Percentiles rank a stretch among this genome's conserved stretches.
Evolutionary conservation across 208 protist genomes (phyloP).

Genomic region (Balamuthia mandrillaris): DNA sequence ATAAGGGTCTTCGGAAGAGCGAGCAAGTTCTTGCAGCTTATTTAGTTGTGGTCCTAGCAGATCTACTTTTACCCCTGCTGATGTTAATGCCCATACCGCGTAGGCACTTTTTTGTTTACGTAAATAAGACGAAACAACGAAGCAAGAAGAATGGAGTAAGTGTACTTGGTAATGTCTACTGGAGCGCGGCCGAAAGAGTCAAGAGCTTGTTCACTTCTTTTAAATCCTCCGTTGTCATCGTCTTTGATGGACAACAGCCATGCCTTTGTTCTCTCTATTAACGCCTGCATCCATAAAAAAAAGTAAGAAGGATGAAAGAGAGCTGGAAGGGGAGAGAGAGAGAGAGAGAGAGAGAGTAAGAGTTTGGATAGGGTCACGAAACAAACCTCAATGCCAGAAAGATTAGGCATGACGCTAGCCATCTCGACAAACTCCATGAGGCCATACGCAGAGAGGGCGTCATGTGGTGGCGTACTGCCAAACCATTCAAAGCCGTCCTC

Average conservation of each 20-base stretch:
- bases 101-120: conserved; percentile 26
- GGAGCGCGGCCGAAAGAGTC: conserved; percentile 48
- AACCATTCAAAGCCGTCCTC: conserved; percentile 61
- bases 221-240: conserved; percentile 23
- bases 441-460: conserved; percentile 56
- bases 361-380: no score
- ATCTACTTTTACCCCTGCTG: conserved; percentile 11
- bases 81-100: conserved; percentile 46
- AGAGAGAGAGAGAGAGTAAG: no score
- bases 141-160: background rate
- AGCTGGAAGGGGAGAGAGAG: no score
- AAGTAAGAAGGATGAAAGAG: no score
- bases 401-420: conserved; percentile 6
- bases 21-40: background rate
- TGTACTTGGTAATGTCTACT: conserved; percentile 32
- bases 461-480: conserved; percentile 44
- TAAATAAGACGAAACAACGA: background rate
- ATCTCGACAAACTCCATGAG: conserved; percentile 56
- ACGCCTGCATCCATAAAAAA: no score
- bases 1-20: conserved; percentile 35
- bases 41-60: conserved; percentile 33
- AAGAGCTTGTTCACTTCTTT: background rate
- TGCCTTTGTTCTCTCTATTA: background rate
- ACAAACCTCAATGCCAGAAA: background rate
- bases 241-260: conserved; percentile 44